These are phyloP conservation scores for Mayamaea pseudoterrestris DNA, from an alignment of 108 stramenopile genomes.

Conservation along the genomic window DNA sequence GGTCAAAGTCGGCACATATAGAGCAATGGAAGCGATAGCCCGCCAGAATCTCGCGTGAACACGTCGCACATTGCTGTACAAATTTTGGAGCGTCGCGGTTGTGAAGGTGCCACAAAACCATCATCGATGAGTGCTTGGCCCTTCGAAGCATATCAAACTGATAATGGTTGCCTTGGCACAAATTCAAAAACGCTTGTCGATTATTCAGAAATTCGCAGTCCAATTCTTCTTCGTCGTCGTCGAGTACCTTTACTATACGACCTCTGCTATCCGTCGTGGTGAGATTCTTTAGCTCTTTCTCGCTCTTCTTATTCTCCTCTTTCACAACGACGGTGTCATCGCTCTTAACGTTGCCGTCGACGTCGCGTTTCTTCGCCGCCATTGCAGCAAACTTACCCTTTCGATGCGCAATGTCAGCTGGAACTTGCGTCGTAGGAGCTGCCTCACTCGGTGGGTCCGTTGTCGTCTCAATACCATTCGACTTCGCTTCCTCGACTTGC, in stretches of 20 bases:
- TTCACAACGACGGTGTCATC: conserved; percentile 19
- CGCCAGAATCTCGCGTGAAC: conserved; percentile 69
- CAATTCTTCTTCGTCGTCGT: conserved; percentile 78
- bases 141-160: conserved; percentile 95
- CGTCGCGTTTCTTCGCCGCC: conserved; percentile 53
- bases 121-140: conserved; percentile 98
- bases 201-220: conserved; percentile 86
- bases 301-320: conserved; percentile 15
- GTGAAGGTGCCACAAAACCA: conserved; percentile 98
- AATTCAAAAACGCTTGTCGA: conserved; percentile 79
- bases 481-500: too few relatives aligned
- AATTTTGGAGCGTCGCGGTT: conserved; percentile 94
- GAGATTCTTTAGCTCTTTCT: conserved; percentile 9
- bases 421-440: too few relatives aligned
- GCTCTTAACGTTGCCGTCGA: conserved; percentile 26
- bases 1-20: conserved; percentile 89
- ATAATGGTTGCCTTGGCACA: conserved; percentile 94
- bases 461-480: too few relatives aligned
- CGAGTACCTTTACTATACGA: conserved; percentile 68
- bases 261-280: conserved; percentile 76
- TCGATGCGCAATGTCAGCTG: too few relatives aligned
- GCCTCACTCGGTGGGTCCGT: too few relatives aligned
- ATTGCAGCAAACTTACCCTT: conserved; percentile 78
- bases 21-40: conserved; percentile 83
- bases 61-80: conserved; percentile 85